phyloP scores from a whole-genome alignment of 768 basidiomycete species.

The Sutorius australiensis region DNA sequence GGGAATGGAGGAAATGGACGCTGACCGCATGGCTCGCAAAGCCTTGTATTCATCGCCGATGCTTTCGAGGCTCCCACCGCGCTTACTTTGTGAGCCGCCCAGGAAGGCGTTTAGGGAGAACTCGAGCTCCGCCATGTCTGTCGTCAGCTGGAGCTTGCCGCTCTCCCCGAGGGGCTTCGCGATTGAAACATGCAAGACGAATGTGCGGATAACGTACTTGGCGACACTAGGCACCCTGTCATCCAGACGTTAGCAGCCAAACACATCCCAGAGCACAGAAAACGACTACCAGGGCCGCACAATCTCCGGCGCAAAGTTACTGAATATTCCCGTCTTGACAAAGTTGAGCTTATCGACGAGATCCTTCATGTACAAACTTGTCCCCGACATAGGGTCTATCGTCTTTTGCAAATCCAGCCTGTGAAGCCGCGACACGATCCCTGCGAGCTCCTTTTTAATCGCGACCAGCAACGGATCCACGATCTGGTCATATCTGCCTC shows the following conservation, averaged over 20 bases:
- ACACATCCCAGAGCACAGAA: neutral
- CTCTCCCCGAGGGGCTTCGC: conserved; percentile 86
- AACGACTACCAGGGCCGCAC: conserved; percentile 64
- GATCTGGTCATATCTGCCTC: conserved; percentile 47
- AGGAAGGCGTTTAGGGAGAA: conserved; percentile 84
- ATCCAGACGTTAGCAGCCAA: conserved; percentile 5
- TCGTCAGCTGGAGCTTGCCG: conserved; percentile 91
- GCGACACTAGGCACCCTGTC: conserved; percentile 63
- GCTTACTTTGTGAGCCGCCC: conserved; percentile 54
- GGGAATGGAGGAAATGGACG: neutral
- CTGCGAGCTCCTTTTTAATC: conserved; percentile 75
- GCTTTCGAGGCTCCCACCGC: conserved; percentile 63
- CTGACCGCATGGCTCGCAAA: conserved; percentile 82
- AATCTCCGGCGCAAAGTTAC: conserved; percentile 69
- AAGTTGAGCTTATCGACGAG: conserved; percentile 79
- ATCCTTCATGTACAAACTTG: conserved; percentile 82
- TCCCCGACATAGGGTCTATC: conserved; percentile 56
- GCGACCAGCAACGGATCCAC: conserved; percentile 60
- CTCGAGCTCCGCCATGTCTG: conserved; percentile 96
- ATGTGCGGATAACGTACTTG: conserved; percentile 76
- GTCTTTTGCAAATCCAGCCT: conserved; percentile 76
- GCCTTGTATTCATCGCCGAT: conserved; percentile 86
- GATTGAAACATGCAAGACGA: conserved; percentile 92
- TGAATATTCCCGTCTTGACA: conserved; percentile 76
- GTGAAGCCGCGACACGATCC: conserved; percentile 81